Evolutionary conservation across 176 grass and related monocot genomes (phyloP).

Genomic region (Aegilops bicornis): DNA sequence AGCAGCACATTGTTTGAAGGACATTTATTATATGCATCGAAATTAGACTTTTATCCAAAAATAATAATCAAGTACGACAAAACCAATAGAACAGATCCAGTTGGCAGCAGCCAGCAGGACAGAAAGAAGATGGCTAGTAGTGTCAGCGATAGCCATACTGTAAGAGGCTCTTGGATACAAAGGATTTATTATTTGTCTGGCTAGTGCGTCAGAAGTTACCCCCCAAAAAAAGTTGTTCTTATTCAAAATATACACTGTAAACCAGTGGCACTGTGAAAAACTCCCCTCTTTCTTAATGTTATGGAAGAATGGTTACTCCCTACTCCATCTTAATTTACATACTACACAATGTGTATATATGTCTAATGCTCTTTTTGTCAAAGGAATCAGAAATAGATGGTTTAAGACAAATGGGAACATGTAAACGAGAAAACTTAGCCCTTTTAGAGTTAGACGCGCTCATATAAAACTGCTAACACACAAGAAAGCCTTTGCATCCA

Average conservation of each 20-base stretch:
- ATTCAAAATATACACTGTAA: background rate
- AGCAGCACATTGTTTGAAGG: background rate
- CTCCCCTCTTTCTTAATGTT: background rate
- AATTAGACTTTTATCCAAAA: background rate
- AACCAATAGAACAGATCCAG: background rate
- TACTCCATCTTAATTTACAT: background rate
- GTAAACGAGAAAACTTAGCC: background rate
- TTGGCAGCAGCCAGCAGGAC: background rate
- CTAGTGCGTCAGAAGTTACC: background rate
- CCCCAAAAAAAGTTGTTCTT: background rate
- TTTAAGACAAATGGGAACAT: background rate
- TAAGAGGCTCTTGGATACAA: background rate
- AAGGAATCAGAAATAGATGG: conserved; percentile 2
- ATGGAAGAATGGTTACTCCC: background rate
- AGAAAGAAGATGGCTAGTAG: background rate
- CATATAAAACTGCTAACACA: background rate
- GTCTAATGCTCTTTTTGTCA: background rate
- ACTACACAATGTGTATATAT: background rate
- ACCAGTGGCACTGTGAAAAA: background rate
- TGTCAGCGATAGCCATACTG: background rate
- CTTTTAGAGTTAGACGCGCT: no score
- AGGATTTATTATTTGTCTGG: background rate
- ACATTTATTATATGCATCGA: background rate
- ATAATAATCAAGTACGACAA: conserved; percentile 1
- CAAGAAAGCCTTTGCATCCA: background rate